Evolutionary conservation across 345 rosid species (phyloP).

Genomic region (Euphorbia peplus): DNA sequence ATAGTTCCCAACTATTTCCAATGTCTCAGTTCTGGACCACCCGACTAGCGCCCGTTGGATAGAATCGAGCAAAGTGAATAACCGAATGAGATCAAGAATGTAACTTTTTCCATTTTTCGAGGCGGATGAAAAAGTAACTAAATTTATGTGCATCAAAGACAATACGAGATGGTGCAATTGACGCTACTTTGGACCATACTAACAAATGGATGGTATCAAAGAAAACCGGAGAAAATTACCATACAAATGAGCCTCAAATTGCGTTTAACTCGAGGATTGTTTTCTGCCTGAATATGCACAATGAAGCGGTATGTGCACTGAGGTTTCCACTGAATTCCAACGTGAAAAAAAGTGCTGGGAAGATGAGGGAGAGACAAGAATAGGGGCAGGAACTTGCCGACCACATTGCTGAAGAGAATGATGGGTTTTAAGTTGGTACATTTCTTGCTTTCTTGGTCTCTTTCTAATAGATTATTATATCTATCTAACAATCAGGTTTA

Average conservation of each 20-base stretch:
- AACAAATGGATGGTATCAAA: slow-evolving; percentile 74
- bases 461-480: no score
- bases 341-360: slow-evolving; percentile 80
- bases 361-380: slow-evolving; percentile 78
- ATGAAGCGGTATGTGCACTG: slow-evolving; percentile 76
- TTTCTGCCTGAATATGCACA: slow-evolving; percentile 84
- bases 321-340: slow-evolving; percentile 69
- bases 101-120: not conserved
- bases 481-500: no score
- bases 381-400: slow-evolving; percentile 86
- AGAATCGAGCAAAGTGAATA: no score
- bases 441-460: no score
- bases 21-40: no score
- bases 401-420: slow-evolving; percentile 87
- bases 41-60: no score
- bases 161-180: slow-evolving; percentile 82
- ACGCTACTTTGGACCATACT: slow-evolving; percentile 69
- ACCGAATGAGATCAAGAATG: not conserved
- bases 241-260: slow-evolving; percentile 77
- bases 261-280: slow-evolving; percentile 91
- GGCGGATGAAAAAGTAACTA: not conserved
- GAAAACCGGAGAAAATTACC: slow-evolving; percentile 83
- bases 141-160: slow-evolving; percentile 53
- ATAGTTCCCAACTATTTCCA: no score
- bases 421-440: slow-evolving; percentile 55